phyloP scores from a whole-genome alignment of 1,139 yeast genomes.

The Saccharomyces hybrid region DNA sequence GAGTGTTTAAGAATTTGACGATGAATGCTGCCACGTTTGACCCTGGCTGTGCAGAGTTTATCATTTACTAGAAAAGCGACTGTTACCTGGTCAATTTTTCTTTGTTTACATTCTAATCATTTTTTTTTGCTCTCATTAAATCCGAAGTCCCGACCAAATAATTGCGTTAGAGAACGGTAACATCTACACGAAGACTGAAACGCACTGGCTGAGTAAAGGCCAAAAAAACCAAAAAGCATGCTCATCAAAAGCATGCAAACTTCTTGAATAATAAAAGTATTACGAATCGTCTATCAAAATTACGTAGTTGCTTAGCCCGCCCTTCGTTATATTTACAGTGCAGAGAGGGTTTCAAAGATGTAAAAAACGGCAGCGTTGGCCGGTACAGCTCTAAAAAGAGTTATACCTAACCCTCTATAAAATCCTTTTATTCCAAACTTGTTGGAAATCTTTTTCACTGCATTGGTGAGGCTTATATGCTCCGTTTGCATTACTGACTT shows the following conservation, averaged over 20 bases:
- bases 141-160: background rate
- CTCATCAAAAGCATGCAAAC: no score
- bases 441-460: conserved; percentile 35
- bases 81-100: background rate
- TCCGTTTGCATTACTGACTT: conserved; percentile 80
- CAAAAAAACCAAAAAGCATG: no score
- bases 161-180: background rate
- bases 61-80: background rate
- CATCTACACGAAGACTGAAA: background rate
- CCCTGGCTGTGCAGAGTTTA: background rate
- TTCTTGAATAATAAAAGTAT: background rate
- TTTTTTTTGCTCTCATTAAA: background rate
- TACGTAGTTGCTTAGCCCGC: background rate
- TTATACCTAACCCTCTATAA: conserved; percentile 80
- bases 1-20: background rate
- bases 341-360: conserved; percentile 55
- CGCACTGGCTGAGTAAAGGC: no score
- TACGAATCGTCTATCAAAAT: background rate
- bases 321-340: background rate
- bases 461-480: conserved; percentile 28
- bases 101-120: background rate
- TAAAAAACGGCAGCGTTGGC: conserved; percentile 84
- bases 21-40: background rate
- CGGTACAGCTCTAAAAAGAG: conserved; percentile 75
- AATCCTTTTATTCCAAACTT: conserved; percentile 49